Base-by-base conservation (phyloP, 768 basidiomycete species). In the Leccinellum albellum region DNA sequence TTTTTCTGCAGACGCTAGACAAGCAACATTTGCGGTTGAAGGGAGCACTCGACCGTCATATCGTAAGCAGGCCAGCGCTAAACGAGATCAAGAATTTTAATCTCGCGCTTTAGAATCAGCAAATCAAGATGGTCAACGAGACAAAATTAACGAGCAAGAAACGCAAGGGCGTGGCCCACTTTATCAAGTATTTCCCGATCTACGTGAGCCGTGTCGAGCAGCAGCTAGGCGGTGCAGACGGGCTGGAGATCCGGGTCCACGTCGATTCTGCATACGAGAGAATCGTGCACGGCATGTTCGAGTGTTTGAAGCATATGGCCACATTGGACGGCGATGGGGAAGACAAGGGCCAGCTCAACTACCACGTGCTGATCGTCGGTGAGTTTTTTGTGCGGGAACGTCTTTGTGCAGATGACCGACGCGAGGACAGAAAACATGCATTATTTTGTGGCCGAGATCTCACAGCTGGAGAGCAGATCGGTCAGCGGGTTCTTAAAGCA, bases 291-390 rank as follows among this genome's bases (percentile, higher is more conserved):
- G 79, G 86, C 44, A 97, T 98, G 84, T 95, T 98, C 66, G 94
- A 93, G 46, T 88, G 85, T 14, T 72, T 98, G 59, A 94, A 94
- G 73, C 94, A 95, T 59, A 92, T 98, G 84, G 96, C 95, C 12
- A 98, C 97, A 71, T 75, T 96, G 79, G 89, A 94, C 55, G 91
- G 92, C 0, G 92, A 91, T 55, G 89, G 84, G 0, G 96, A 98
- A 67, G 95, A 94, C 71, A 98, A 98, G 73, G 94, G 94, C 0
- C 94, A 96, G 67, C 80, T 98, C 52, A 98, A 98, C 71, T 97
- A 93, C 62, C 94, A 97, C 68, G 92, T 98, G 63, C 88, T 96
- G 66, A 79, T 98, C 58, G 89, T 98, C 55, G 96, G 96, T 95
- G 66, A 65, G 89, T 72, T 32, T 8, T 4, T 13, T 9, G n/a